These are phyloP conservation scores for Flaveria bidentis DNA, from an alignment of 129 eudicot species.

Conservation along the genomic window DNA sequence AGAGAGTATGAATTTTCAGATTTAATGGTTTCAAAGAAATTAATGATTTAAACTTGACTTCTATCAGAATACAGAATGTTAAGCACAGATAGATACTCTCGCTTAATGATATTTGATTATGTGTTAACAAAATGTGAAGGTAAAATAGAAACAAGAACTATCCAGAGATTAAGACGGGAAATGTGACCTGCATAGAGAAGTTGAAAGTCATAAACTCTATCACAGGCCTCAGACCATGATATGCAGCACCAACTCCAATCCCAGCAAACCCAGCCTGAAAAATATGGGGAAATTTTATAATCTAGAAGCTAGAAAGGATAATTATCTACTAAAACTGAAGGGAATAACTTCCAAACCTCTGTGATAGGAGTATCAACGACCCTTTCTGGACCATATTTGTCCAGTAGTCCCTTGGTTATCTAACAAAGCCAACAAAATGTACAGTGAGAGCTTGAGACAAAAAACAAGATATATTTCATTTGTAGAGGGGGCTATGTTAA, in stretches of 20 bases:
- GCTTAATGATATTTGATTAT: neutral
- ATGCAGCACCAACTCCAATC: conserved; percentile 96
- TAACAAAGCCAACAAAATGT: conserved; percentile 18
- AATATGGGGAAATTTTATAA: neutral
- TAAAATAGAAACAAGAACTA: neutral
- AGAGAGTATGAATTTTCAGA: neutral
- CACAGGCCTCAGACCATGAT: conserved; percentile 82
- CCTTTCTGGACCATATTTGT: conserved; percentile 92
- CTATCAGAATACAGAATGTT: neutral
- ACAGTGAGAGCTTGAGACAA: neutral
- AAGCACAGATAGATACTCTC: neutral
- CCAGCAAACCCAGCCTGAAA: conserved; percentile 94
- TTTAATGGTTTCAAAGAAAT: neutral
- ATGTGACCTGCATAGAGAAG: conserved; percentile 89
- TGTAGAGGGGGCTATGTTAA: neutral
- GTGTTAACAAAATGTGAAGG: neutral
- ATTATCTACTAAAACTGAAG: conserved; percentile 6
- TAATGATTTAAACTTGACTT: neutral
- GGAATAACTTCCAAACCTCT: conserved; percentile 55
- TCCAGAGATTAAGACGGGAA: neutral
- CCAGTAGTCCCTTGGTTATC: conserved; percentile 90
- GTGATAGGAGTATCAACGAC: conserved; percentile 94
- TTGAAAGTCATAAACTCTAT: conserved; percentile 95
- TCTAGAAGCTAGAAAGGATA: neutral
- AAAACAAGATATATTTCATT: neutral